A percentile compares a stretch with the other conserved stretches of the same genome.
Evolutionary conservation across 1,284 basidiomycete species (phyloP).

Genomic region (Cryptococcus jaspeensis): DNA sequence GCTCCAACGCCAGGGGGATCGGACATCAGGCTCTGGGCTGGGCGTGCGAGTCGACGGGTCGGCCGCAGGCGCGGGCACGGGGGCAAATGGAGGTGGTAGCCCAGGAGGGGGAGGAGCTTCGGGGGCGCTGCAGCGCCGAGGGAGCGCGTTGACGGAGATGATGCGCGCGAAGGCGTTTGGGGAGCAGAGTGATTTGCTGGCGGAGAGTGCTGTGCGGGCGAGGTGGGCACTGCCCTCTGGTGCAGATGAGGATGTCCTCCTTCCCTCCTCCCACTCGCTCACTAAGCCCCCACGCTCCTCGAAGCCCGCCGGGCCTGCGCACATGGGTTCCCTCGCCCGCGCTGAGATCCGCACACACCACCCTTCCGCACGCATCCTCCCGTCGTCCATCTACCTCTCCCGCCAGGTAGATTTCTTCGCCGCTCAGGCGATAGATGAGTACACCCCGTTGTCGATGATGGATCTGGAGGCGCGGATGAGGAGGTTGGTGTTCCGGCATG

Average conservation of each 20-base stretch:
- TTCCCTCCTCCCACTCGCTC: neutral
- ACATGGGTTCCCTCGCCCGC: conserved; percentile 60
- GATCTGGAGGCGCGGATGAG: conserved; percentile 62
- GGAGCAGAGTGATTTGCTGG: conserved; percentile 54
- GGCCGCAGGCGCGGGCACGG: no score
- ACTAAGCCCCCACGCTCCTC: neutral
- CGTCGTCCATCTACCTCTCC: conserved; percentile 71
- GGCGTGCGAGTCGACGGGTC: no score
- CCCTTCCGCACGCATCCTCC: conserved; percentile 60
- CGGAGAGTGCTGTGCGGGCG: conserved; percentile 60
- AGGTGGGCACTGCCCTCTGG: conserved; percentile 65
- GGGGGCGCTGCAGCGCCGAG: conserved; percentile 8
- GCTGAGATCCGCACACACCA: conserved; percentile 76
- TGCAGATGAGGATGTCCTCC: conserved; percentile 55
- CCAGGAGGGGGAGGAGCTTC: no score
- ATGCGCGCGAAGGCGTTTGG: conserved; percentile 35
- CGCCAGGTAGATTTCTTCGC: conserved; percentile 77
- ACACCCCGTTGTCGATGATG: conserved; percentile 67
- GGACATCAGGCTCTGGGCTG: neutral
- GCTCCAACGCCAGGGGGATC: neutral
- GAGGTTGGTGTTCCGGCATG: conserved; percentile 67
- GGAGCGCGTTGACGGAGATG: conserved; percentile 45
- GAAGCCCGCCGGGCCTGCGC: conserved; percentile 45
- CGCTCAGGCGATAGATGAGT: conserved; percentile 69
- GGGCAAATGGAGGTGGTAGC: no score